Percentiles rank a stretch among this genome's conserved stretches.
phyloP scores from a whole-genome alignment of 2,329 filamentous ascomycete genomes.

The Penicillium sp. region DNA sequence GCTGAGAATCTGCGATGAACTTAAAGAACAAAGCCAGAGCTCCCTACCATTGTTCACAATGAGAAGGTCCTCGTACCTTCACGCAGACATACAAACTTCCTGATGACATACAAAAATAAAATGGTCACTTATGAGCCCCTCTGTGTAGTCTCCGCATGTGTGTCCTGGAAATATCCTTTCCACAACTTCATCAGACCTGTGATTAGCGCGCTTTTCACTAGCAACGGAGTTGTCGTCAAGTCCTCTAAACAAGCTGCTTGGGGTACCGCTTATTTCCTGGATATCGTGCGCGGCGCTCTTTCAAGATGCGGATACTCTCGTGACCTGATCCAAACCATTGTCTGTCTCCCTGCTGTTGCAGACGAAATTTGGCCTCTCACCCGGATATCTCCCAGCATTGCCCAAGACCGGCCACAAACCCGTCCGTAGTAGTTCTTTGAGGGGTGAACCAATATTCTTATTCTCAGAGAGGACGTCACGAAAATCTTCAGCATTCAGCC shows the following conservation, averaged over 20 bases:
- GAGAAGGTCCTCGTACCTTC: conserved; percentile 74
- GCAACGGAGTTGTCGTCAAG: conserved; percentile 91
- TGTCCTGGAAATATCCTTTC: conserved; percentile 97
- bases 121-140: conserved; percentile 87
- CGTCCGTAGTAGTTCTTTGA: too few relatives aligned
- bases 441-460: too few relatives aligned
- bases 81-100: conserved; percentile 77
- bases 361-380: conserved; percentile 76
- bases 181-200: conserved; percentile 92
- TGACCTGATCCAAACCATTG: conserved; percentile 76
- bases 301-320: conserved; percentile 79
- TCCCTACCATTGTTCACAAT: conserved; percentile 74
- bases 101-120: conserved; percentile 96
- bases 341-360: conserved; percentile 85
- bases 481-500: too few relatives aligned
- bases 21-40: too few relatives aligned
- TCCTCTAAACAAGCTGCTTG: conserved; percentile 94
- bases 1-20: too few relatives aligned
- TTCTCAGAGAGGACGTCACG: too few relatives aligned
- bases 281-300: conserved; percentile 76
- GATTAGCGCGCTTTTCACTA: conserved; percentile 85
- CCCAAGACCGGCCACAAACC: too few relatives aligned
- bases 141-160: conserved; percentile 88
- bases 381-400: conserved; percentile 61
- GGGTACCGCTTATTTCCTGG: conserved; percentile 80